phyloP scores from a whole-genome alignment of 768 basidiomycete genomes.

The Tubosaeta sp. region DNA sequence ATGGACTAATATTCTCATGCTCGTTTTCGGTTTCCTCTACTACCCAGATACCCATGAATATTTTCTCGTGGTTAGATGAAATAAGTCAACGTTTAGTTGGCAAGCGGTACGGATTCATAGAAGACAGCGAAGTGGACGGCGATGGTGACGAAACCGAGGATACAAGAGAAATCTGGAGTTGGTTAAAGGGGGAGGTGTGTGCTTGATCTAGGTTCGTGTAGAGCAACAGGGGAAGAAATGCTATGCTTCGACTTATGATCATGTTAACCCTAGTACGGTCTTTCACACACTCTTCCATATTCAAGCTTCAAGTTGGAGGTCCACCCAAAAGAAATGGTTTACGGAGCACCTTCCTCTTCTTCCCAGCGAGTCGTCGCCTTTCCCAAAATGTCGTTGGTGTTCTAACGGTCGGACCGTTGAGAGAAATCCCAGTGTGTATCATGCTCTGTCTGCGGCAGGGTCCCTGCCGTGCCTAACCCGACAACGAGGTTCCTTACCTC shows the following conservation, averaged over 20 bases:
- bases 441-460: neutral
- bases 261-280: neutral
- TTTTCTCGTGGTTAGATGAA: conserved; percentile 13
- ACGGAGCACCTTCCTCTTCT: neutral
- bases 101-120: conserved; percentile 38
- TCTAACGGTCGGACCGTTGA: neutral
- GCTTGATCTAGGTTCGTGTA: neutral
- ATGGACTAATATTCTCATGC: conserved; percentile 59
- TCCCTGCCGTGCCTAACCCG: neutral
- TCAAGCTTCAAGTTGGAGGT: neutral
- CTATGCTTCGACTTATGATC: neutral
- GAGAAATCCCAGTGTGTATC: neutral
- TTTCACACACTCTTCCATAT: neutral
- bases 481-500: neutral
- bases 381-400: neutral
- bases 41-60: neutral
- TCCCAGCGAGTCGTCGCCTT: too few species aligned
- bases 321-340: neutral
- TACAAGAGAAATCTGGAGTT: conserved; percentile 24
- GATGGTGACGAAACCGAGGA: neutral
- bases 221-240: neutral
- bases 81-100: conserved; percentile 30
- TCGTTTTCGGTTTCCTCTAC: conserved; percentile 28
- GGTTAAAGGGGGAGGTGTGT: conserved; percentile 21
- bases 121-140: conserved; percentile 17